Evolutionary conservation across 1,284 basidiomycete genomes (phyloP).

Genomic region (Cerrena zonata): DNA sequence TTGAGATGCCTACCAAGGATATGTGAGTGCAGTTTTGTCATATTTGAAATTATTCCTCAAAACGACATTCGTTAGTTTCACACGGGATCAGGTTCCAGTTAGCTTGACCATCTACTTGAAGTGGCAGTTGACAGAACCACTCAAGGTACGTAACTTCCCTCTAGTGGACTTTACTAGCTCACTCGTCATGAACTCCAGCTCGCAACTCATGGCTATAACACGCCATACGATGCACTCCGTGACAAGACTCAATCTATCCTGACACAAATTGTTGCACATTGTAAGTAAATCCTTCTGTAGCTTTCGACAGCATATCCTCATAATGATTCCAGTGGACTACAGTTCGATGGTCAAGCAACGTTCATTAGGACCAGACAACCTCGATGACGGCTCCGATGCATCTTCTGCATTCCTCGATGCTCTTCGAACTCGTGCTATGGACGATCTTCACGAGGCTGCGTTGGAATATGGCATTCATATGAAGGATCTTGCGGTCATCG

Average conservation of each 20-base stretch:
- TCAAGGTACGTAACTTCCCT: conserved; percentile 47
- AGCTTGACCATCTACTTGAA: conserved; percentile 76
- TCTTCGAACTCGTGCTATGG: conserved; percentile 73
- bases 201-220: conserved; percentile 73
- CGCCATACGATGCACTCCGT: conserved; percentile 72
- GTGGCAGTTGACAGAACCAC: conserved; percentile 72
- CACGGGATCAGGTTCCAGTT: conserved; percentile 78
- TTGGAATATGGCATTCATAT: conserved; percentile 74
- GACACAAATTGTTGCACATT: conserved; percentile 75
- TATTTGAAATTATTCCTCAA: background rate
- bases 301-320: no score
- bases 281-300: conserved; percentile 40
- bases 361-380: conserved; percentile 64
- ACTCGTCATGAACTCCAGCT: conserved; percentile 33
- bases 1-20: conserved; percentile 80
- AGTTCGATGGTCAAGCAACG: conserved; percentile 72
- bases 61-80: conserved; percentile 46
- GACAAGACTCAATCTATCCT: conserved; percentile 81
- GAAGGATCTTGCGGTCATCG: conserved; percentile 54
- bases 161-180: background rate
- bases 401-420: conserved; percentile 76
- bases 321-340: conserved; percentile 47
- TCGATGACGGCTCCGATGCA: conserved; percentile 61
- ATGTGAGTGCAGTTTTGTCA: conserved; percentile 44
- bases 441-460: conserved; percentile 72